phyloP scores from a whole-genome alignment of 225 moss, liverwort and hornwort genomes.

The Bryoerythrophyllum caledonicum region DNA sequence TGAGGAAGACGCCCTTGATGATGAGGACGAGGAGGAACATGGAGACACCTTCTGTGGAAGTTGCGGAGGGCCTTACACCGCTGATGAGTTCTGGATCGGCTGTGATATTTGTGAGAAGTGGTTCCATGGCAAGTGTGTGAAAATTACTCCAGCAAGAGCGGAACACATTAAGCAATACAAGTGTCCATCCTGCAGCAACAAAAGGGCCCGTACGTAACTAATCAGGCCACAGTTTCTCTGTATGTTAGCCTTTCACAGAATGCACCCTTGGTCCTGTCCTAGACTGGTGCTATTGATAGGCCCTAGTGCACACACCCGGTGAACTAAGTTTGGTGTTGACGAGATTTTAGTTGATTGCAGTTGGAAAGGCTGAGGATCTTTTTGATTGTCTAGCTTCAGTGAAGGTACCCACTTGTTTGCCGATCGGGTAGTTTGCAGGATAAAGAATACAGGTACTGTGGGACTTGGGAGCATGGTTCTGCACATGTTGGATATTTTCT shows the following conservation, averaged over 20 bases:
- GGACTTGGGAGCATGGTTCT: conserved; percentile 53
- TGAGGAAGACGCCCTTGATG: conserved; percentile 54
- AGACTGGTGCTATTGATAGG: conserved; percentile 38
- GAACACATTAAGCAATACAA: conserved; percentile 75
- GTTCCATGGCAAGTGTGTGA: conserved; percentile 72
- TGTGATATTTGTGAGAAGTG: conserved; percentile 76
- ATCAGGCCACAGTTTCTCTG: conserved; percentile 54
- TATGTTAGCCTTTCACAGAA: conserved; percentile 54
- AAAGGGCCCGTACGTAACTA: conserved; percentile 73
- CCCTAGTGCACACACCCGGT: conserved; percentile 29
- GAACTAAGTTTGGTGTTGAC: conserved; percentile 47
- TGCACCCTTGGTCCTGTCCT: conserved; percentile 41
- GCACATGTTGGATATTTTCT: conserved; percentile 48
- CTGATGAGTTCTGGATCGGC: conserved; percentile 72
- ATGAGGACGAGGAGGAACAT: conserved; percentile 67
- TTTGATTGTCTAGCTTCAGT: conserved; percentile 51
- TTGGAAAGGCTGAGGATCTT: conserved; percentile 49
- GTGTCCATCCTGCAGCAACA: conserved; percentile 77
- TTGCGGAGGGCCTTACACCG: conserved; percentile 59
- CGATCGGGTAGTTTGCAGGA: conserved; percentile 55
- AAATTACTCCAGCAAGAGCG: conserved; percentile 69
- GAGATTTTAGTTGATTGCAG: conserved; percentile 48
- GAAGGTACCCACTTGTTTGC: conserved; percentile 47
- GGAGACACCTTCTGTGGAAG: conserved; percentile 64
- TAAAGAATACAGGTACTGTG: conserved; percentile 48